Base-by-base conservation (phyloP, 768 basidiomycete species). In the Daedalea quercina region DNA sequence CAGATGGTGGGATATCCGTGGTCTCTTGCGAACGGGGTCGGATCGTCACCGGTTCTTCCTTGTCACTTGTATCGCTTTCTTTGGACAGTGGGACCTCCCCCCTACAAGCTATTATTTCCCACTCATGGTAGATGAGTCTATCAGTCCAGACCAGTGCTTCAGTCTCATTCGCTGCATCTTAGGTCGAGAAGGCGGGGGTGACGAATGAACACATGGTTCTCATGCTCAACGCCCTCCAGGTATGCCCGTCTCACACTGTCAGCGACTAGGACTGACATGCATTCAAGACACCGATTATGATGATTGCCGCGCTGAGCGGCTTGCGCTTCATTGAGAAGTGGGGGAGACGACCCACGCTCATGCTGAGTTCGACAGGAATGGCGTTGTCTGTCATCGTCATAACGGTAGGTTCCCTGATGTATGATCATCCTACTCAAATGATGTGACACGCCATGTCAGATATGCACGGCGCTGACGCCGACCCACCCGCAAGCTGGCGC, bases 1-100 rank as follows among this genome's bases (percentile, higher is more conserved):
- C 74, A 80, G 54, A 53, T 82, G 54, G 76, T 76, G 20, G 58
- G 58, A 60, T 51, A 54, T 60, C 53, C 58, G 58, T 24, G 53
- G 44, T 11, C 54, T 60, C 9, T 53, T 60, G 40, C 53, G 56
- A 50, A 57, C 58, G 19, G 42, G 51, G 8, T 60, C 58, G 2
- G 55, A 54, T 9, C 55, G 58, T 9, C 56, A 60, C 20, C 58
- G 58, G 47, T 57, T 56, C 23, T 60, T 57, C 55, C 51, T 60
- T 25, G 50, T 60, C 41, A 45, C 43, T 15, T 60, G 58, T 28
- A 68, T 82, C 45, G 79, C 75, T 0, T 74, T 81, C 66, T 80
- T 80, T 67, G 76, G 74, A 3, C 77, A 78, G 54, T 79, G 78
- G 78, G 63, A 64, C 42, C 58, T 65, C 7, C 64, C 64, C 12